Evolutionary conservation across 805 yeast genomes (phyloP), one percentile per base, ranked within the genome.

Genomic region (Candida vaughaniae): DNA sequence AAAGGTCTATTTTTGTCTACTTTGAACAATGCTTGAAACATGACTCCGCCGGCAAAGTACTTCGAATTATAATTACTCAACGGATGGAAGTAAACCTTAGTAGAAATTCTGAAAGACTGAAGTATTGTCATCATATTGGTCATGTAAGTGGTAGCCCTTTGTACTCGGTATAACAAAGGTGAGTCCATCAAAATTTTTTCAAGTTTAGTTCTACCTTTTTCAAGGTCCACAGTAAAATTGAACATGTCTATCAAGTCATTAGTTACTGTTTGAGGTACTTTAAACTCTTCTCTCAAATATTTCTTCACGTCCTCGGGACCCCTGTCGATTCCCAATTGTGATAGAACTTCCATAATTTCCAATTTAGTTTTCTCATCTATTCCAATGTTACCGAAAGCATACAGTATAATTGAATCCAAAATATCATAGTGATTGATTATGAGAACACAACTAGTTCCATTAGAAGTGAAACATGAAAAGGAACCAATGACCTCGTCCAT

Each of bases 11-110:
- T 70, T 43, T 50, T 72, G 49, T 71, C 79, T 3, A 79, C 82
- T 37, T 86, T 84, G 45, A 79, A 75, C 1, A 88, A 75, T 0
- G 85, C 87, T 48, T 88, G 95, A 55, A 91, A 93, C 95, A 93
- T 88, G 2, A 90, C 63, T 0, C 95, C 95, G 12, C 80, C 79
- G 25, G 72, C 67, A 54, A 90, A 93, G 54, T 88, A 91, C 7
- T 80, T 74, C 22, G 82, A 76, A 48, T 88, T 88, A 60, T 86
- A 87, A 46, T 88, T 87, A 51, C 89, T 78, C 58, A 93, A 71
- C 0, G 99, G 99, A 3, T 87, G 78, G 19, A 93, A 64, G 19
- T 75, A 73, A 9, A 89, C 63, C 11, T 73, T 68, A 3, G 78
- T 67, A 3, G 66, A 62, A 1, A 87, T 74, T 0, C 85, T 88